A percentile compares a stretch with the other conserved stretches of the same genome.
These are phyloP conservation scores for Phanerochaete carnosa DNA, from an alignment of 768 basidiomycete genomes.

Conservation along the genomic window DNA sequence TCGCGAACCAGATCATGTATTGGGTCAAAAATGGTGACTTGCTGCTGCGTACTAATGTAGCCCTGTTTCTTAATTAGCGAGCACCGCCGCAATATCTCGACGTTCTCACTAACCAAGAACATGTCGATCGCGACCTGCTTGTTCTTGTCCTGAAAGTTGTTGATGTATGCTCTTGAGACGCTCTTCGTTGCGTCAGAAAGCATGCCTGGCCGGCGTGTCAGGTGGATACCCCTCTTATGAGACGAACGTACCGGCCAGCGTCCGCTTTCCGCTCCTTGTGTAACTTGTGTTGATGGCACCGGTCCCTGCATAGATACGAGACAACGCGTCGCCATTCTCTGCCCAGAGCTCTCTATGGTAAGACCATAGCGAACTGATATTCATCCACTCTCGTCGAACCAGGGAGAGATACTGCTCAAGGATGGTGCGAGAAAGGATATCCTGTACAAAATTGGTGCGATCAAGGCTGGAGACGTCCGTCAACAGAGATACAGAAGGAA, in stretches of 20 bases:
- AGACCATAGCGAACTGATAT: conserved; percentile 69
- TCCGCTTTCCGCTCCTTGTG: conserved; percentile 92
- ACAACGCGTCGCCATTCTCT: conserved; percentile 91
- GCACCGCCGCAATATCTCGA: background rate
- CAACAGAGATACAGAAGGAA: background rate
- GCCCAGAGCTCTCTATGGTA: conserved; percentile 96
- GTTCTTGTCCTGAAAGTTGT: conserved; percentile 93
- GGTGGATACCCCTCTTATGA: background rate
- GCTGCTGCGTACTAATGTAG: conserved; percentile 83
- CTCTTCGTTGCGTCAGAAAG: conserved; percentile 97
- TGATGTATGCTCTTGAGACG: conserved; percentile 93
- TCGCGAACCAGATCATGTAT: conserved; percentile 84
- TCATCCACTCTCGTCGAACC: conserved; percentile 73
- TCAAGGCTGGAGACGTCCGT: conserved; percentile 62
- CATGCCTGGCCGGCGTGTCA: conserved; percentile 50
- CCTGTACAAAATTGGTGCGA: conserved; percentile 96
- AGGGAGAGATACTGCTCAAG: conserved; percentile 82
- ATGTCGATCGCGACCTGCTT: conserved; percentile 96
- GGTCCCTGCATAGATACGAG: conserved; percentile 91
- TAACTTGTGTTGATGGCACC: conserved; percentile 95
- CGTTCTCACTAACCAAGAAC: conserved; percentile 64
- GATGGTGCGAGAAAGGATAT: conserved; percentile 81
- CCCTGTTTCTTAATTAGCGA: conserved; percentile 49
- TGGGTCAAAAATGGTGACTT: conserved; percentile 91
- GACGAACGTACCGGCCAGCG: conserved; percentile 66